Conservation (phyloP, 441 rosid genomes). For the Aleurites moluccanus region DNA sequence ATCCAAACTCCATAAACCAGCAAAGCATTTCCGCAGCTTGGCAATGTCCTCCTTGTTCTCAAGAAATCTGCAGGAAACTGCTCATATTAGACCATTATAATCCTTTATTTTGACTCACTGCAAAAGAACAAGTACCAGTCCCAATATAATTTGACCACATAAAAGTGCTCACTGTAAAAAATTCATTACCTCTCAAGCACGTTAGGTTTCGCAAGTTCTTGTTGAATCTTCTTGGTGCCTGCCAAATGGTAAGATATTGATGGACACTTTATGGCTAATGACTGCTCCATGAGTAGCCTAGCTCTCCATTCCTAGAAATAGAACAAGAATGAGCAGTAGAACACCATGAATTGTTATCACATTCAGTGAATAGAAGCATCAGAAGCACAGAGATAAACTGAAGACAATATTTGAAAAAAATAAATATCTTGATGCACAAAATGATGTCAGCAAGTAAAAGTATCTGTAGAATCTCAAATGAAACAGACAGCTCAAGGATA, state of each 20-base stretch:
- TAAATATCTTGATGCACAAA: background rate
- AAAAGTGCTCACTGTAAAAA: background rate
- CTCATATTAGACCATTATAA: background rate
- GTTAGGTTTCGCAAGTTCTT: conserved; percentile 91
- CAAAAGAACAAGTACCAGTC: conserved; percentile 7
- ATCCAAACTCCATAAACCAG: conserved; percentile 96
- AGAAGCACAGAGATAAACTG: background rate
- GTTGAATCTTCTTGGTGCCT: conserved; percentile 95
- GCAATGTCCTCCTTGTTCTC: conserved; percentile 73
- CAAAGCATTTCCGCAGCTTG: conserved; percentile 77
- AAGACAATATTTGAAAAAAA: background rate
- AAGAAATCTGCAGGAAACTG: conserved; percentile 53
- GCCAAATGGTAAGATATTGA: conserved; percentile 93
- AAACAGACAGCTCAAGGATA: background rate
- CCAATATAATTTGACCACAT: background rate
- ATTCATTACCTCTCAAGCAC: conserved; percentile 75
- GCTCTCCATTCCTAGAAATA: conserved; percentile 87
- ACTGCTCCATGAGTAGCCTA: conserved; percentile 77
- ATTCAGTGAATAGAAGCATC: background rate
- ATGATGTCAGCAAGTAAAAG: background rate
- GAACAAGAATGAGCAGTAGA: conserved; percentile 15
- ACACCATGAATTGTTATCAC: conserved; percentile 4
- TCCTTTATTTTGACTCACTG: background rate
- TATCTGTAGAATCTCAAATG: background rate
- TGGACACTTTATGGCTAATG: conserved; percentile 87